phyloP scores from a whole-genome alignment of 2,329 filamentous ascomycete genomes.

The Daldinia sp. region DNA sequence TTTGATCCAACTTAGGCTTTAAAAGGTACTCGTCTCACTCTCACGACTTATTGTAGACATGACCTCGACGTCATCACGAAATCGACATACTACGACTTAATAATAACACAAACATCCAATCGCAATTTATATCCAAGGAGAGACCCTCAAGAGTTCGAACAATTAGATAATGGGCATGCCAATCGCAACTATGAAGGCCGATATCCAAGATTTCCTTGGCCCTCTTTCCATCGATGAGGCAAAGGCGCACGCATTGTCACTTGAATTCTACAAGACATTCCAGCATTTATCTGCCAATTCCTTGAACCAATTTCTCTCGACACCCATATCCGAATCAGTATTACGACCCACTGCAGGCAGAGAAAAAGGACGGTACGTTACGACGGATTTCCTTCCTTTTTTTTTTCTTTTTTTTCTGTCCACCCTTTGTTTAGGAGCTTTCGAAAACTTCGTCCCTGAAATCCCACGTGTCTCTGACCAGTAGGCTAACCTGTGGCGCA shows the following conservation, averaged over 20 bases:
- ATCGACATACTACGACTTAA: constrained; percentile 1
- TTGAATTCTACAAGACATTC: constrained; percentile 58
- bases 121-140: not conserved
- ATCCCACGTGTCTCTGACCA: constrained; percentile 16
- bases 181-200: constrained; percentile 27
- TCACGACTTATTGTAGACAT: constrained; percentile 21
- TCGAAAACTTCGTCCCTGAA: constrained; percentile 7
- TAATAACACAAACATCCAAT: not conserved
- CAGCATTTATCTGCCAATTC: constrained; percentile 60
- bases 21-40: not conserved
- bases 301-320: constrained; percentile 64
- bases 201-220: constrained; percentile 57
- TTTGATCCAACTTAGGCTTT: not conserved
- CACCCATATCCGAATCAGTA: constrained; percentile 68
- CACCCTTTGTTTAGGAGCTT: no score
- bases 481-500: constrained; percentile 45
- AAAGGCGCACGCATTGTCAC: constrained; percentile 57
- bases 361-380: constrained; percentile 59
- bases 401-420: no score
- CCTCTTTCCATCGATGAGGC: constrained; percentile 59
- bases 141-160: no score
- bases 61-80: constrained; percentile 18
- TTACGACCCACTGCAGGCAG: constrained; percentile 56
- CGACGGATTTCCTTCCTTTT: not conserved
- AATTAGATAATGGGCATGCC: not conserved